Evolutionary conservation across 2,329 filamentous ascomycete genomes (phyloP), one percentile per base, ranked within the genome.

Genomic region (Diaporthe citrichinensis): DNA sequence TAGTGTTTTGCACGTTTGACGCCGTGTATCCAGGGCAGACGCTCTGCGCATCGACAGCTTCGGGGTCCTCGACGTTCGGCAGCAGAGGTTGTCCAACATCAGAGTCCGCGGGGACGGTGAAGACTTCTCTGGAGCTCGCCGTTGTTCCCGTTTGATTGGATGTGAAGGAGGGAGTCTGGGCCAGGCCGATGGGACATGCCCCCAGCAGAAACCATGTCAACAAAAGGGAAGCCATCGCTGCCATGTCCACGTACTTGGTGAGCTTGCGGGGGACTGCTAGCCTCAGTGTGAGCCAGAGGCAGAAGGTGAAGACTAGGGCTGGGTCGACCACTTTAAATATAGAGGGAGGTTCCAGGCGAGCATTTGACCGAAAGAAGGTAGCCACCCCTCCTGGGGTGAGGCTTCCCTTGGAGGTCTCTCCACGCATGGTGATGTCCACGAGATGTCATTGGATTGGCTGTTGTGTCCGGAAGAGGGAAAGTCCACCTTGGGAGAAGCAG

Each of bases 11-110:
- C 17, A 94, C 86, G 80, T 94, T 92, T 34, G 87, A 89, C 3
- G 92, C 93, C 34, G 81, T 87, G 83, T 95, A 95, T 12, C 93
- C 93, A 0, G 92, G 92, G 80, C 93, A 95, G 4, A 74, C 74
- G 31, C 65, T 67, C 51, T 77, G 76, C 36, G 53, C 74, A 58
- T 76, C 71, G 10, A 77, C 71, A 28, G 74, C 76, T 53, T 77
- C 57, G 3, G 76, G 76, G 36, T 77, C 76, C n/a, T 51, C 28
- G 44, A 77, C 57, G 46, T 77, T 77, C 15, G 76, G 74, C 44
- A 77, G 65, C 28, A 77, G 62, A 20, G 57, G 17, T 17, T 76
- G 57, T 15, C 76, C 76, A 34, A 72, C 61, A 46, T 77, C 76
- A 20, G 74, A 34, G 31, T 76, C 74, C 7, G 67, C 46, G 1